Evolutionary conservation across 1,284 basidiomycete genomes (phyloP).

Genomic region (Malassezia caprae): DNA sequence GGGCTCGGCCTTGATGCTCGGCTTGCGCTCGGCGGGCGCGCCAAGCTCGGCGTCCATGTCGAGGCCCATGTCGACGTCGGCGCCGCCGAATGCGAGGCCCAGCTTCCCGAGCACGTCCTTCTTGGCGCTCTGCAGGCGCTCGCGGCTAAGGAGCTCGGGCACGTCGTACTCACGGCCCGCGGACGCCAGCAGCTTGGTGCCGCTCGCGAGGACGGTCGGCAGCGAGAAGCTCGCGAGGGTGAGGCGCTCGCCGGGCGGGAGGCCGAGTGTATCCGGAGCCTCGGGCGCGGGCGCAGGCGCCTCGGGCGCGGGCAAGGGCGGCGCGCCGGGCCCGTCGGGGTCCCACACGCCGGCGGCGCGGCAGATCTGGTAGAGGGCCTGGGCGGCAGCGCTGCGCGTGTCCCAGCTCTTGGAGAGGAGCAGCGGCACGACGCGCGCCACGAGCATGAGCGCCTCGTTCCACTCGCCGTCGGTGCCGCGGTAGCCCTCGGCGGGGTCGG

Average conservation of each 20-base stretch:
- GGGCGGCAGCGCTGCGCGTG: constrained; percentile 71
- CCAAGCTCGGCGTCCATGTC: constrained; percentile 47
- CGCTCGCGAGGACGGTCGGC: constrained; percentile 62
- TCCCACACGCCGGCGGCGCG: constrained; percentile 70
- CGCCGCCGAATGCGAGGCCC: constrained; percentile 60
- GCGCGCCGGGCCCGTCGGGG: constrained; percentile 15
- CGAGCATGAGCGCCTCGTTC: constrained; percentile 51
- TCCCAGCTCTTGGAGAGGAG: constrained; percentile 78
- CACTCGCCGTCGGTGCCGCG: constrained; percentile 59
- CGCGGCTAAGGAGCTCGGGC: constrained; percentile 35
- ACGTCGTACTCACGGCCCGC: constrained; percentile 70
- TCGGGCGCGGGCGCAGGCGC: constrained; percentile 7
- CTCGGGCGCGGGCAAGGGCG: constrained; percentile 3
- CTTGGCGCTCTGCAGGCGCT: constrained; percentile 68
- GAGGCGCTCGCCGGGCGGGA: not conserved
- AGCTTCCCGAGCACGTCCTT: constrained; percentile 57
- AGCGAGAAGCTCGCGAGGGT: constrained; percentile 54
- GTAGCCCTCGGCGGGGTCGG: constrained; percentile 22
- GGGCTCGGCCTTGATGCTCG: not conserved
- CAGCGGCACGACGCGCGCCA: constrained; percentile 66
- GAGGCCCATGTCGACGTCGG: constrained; percentile 58
- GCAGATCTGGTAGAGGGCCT: constrained; percentile 75
- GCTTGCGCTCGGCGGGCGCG: not conserved
- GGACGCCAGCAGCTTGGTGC: constrained; percentile 68
- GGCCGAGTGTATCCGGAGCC: not conserved